phyloP scores from a whole-genome alignment of 306 rosid genomes.

The Hippophae rhamnoides region DNA sequence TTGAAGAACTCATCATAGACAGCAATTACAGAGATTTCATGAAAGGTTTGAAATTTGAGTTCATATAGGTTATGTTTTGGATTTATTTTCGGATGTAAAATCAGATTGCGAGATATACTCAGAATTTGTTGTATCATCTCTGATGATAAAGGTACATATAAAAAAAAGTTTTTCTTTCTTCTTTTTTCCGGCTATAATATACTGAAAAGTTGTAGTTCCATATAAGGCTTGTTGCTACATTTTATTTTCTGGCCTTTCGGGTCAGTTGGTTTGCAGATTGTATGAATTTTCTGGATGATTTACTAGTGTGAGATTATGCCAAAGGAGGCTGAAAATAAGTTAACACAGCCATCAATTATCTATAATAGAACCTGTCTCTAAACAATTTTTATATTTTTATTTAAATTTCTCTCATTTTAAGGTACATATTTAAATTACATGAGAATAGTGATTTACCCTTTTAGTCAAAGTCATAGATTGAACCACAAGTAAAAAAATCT shows the following conservation, averaged over 20 bases:
- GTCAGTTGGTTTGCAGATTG: slow-evolving; percentile 24
- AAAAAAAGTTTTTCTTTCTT: slow-evolving; percentile 16
- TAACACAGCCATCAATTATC: slow-evolving; percentile 3
- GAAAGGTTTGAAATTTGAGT: slow-evolving; percentile 38
- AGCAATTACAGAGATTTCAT: slow-evolving; percentile 34
- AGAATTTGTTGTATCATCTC: slow-evolving; percentile 28
- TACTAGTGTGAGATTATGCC: slow-evolving; percentile 26
- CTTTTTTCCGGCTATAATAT: slow-evolving; percentile 19
- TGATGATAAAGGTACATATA: slow-evolving; percentile 27
- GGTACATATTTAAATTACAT: too few species aligned
- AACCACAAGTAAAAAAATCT: too few species aligned
- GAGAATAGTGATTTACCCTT: too few species aligned
- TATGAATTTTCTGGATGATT: slow-evolving; percentile 37
- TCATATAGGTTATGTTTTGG: slow-evolving; percentile 33
- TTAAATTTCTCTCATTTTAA: too few species aligned
- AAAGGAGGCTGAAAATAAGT: slow-evolving; percentile 18
- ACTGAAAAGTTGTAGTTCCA: slow-evolving; percentile 23
- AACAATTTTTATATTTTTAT: too few species aligned
- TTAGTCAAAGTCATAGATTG: too few species aligned
- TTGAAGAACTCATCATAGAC: slow-evolving; percentile 31
- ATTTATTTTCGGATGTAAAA: slow-evolving; percentile 41
- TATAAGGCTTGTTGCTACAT: slow-evolving; percentile 23
- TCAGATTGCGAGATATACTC: slow-evolving; percentile 40
- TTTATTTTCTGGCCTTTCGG: slow-evolving; percentile 16
- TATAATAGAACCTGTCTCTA: too few species aligned